Conservation (phyloP, 257 asterid species). For the Handroanthus guayacan region DNA sequence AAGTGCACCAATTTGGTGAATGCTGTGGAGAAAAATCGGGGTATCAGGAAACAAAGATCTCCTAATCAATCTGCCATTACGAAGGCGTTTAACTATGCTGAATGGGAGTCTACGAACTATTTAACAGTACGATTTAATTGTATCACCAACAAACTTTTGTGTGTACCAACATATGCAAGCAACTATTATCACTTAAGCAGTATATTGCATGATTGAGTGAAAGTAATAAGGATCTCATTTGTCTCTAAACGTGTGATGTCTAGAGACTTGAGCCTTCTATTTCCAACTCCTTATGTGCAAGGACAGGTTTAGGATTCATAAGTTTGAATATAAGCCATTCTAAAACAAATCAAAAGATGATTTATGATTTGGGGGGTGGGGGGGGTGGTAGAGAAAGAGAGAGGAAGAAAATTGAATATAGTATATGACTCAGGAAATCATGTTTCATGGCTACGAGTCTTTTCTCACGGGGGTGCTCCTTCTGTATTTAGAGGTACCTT, state of each 20-base stretch:
- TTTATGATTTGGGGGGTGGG: background rate
- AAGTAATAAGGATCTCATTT: constrained; percentile 2
- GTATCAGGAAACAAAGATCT: background rate
- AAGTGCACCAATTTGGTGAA: background rate
- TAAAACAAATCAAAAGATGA: background rate
- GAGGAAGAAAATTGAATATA: no score
- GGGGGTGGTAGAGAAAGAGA: no score
- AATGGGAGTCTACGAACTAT: constrained; percentile 8
- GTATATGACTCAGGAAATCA: background rate
- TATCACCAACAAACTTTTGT: background rate
- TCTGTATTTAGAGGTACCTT: constrained; percentile 1
- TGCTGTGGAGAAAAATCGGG: background rate
- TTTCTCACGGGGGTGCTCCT: background rate
- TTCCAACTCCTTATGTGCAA: background rate
- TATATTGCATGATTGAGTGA: background rate
- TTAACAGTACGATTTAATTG: constrained; percentile 8
- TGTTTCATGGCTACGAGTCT: constrained; percentile 1
- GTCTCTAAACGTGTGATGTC: background rate
- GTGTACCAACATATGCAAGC: background rate
- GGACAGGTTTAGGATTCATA: background rate
- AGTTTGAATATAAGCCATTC: background rate
- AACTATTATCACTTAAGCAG: constrained; percentile 3
- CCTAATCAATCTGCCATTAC: background rate
- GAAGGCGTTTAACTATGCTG: background rate
- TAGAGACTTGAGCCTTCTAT: constrained; percentile 16